Evolutionary conservation across 108 stramenopile species (phyloP), one percentile per base, ranked within the genome.

Genomic region (Aurantiochytrium sp.): DNA sequence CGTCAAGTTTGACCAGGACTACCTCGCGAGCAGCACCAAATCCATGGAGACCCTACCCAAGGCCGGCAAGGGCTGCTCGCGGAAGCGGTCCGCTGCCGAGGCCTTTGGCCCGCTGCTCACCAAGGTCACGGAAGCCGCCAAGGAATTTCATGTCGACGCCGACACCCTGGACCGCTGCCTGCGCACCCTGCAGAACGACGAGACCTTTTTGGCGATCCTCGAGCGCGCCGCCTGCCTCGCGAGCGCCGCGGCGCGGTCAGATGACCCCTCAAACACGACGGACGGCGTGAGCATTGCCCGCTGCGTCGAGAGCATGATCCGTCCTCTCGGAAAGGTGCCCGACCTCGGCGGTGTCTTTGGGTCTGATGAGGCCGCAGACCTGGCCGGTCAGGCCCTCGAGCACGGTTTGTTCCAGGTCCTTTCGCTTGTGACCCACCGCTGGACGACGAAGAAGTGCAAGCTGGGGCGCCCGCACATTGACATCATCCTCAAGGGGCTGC

Each of bases 211-310:
- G 27, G 73, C 73, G 15, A 22, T 81, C 3, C 24, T 81, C 21
- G 73, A 81, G 73, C 73, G 73, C 30, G 73, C 73, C 10, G 73
- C 73, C 10, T 81, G 39, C 73, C 6, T 81, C 12, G 42, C 30
- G 39, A 27, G 45, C 39, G 73, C 42, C 0, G 1, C 73, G 39
- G 17, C 42, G 15, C 1, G 1, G 6, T 6, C 32, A 1, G 59
- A 65, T 27, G 59, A 65, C 19, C 1, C 59, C 8, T 30, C 59
- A 12, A 12, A 19, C 17, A 54, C 53, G 21, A 21, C 12, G 53
- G 21, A 54, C 12, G 59, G 59, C 10, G 59, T 65, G 34, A 34
- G 32, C 34, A 27, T 65, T 8, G 59, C 59, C 10, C 59, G 59
- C 34, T 65, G 59, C 34, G 59, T 65, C 8, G 59, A 65, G 59